Percentiles rank a stretch among this genome's conserved stretches.
phyloP scores from a whole-genome alignment of 208 protist genomes.

The Leishmania aethiopica region DNA sequence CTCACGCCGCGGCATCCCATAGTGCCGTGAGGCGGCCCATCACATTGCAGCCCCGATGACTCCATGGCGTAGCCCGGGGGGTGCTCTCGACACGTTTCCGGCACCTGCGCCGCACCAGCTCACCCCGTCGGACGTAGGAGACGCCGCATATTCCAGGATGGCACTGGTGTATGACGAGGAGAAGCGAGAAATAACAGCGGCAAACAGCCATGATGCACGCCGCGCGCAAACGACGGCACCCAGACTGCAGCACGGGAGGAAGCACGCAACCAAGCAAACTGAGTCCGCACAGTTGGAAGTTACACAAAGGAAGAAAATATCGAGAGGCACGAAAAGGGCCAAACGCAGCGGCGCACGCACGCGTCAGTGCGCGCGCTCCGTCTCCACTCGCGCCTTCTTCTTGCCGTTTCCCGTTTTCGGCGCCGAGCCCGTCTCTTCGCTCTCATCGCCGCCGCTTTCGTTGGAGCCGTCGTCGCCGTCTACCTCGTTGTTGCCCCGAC shows the following conservation, averaged over 20 bases:
- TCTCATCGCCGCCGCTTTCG: slow-evolving; percentile 13
- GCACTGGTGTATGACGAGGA: background rate
- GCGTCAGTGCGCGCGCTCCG: background rate
- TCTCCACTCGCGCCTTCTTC: slow-evolving; percentile 35
- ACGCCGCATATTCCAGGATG: background rate
- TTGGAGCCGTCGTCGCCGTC: slow-evolving; percentile 15
- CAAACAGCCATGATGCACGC: background rate
- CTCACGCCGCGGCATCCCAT: background rate
- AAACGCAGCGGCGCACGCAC: background rate
- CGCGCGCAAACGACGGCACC: background rate
- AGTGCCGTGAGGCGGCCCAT: background rate
- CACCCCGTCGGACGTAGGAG: background rate
- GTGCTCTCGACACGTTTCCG: background rate
- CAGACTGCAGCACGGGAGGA: background rate
- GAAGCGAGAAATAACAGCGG: background rate
- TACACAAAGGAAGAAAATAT: background rate
- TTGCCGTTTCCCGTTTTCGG: slow-evolving; percentile 2
- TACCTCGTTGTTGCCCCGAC: slow-evolving; percentile 24
- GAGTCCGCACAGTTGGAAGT: background rate
- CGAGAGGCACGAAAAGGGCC: background rate
- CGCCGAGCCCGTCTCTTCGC: background rate
- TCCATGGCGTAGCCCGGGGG: background rate
- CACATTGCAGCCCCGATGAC: background rate
- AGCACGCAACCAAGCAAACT: background rate
- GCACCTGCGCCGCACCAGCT: background rate